Base-by-base conservation (phyloP, 345 rosid genomes). In the Ceriops decandra region DNA sequence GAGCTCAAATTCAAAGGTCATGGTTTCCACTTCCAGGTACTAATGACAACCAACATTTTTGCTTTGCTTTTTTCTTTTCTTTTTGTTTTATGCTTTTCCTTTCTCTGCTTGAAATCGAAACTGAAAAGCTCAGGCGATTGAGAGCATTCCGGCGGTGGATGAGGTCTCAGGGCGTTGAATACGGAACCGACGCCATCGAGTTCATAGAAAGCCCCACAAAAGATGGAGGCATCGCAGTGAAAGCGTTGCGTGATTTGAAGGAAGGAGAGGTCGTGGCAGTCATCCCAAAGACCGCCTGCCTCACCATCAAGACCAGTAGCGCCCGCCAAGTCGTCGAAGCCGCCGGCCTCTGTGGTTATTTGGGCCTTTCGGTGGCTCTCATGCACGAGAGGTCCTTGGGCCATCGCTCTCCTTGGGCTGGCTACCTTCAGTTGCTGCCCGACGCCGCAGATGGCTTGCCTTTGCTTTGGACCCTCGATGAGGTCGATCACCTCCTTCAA, bases 111-210 rank as follows among this genome's bases (percentile, higher is more conserved):
- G 49, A 42, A 42, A 42, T 16, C 5, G 49, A 13, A 42, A 42
- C 49, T 42, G 49, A 1, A 56, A 36, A 57, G 46, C 74, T 6
- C 9, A 84, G 98, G 87, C 87, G 93, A 49, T 30, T 90, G 80
- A 84, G 93, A 75, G 89, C 87, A 52, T 90, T 93, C 87, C 87
- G 84, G 83, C 78, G 92, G 69, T 93, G 98, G 98, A 93, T 90
- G 97, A 84, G 60, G 66, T 82, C 85, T 5, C 85, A 81, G 20
- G 90, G 90, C 63, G 51, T 93, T 32, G 81, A 85, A 31, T 87
- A 77, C 72, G 57, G 38, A 81, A 83, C 74, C 68, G 89, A 83
- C 20, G 77, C 84, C 4, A 80, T 93, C 30, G 65, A 77, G 53
- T 77, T 93, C 72, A 63, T 72, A 16, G 89, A 86, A 67, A 74